These are phyloP conservation scores for Piloderma croceum DNA, from an alignment of 768 basidiomycete species.

Conservation along the genomic window DNA sequence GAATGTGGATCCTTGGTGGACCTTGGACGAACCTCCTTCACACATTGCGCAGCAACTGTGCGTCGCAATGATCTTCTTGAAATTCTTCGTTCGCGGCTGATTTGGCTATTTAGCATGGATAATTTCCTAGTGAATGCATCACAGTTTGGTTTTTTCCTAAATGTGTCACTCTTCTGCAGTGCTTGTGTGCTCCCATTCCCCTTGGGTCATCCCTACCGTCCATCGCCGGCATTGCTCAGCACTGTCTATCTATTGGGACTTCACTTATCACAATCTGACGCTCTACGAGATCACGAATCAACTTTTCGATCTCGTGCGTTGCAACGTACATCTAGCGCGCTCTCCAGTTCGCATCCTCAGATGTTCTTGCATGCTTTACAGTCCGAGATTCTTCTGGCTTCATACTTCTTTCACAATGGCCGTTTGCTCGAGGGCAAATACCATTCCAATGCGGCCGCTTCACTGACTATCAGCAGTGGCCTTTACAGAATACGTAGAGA, in stretches of 20 bases:
- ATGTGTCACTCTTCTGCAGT: constrained; percentile 42
- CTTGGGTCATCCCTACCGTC: constrained; percentile 42
- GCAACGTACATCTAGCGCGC: constrained; percentile 38
- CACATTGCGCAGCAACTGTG: constrained; percentile 7
- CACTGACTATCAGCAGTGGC: constrained; percentile 41
- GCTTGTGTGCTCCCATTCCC: constrained; percentile 43
- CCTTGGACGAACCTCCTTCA: constrained; percentile 3
- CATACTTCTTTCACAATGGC: constrained; percentile 59
- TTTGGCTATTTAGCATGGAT: constrained; percentile 38
- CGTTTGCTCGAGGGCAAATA: constrained; percentile 57
- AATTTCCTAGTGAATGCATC: constrained; percentile 51
- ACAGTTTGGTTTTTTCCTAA: constrained; percentile 65
- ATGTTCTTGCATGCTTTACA: constrained; percentile 51
- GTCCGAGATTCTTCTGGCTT: constrained; percentile 57
- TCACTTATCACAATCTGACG: constrained; percentile 41
- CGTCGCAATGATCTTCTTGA: background rate
- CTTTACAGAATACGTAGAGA: constrained; percentile 39
- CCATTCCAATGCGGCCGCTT: constrained; percentile 48
- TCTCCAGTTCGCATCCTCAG: constrained; percentile 44
- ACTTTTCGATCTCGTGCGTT: constrained; percentile 46
- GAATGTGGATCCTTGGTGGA: background rate
- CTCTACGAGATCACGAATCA: constrained; percentile 36
- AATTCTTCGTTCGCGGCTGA: background rate
- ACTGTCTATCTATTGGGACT: constrained; percentile 50
- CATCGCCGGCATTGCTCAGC: constrained; percentile 44